Percentiles rank a stretch among this genome's conserved stretches.
Conservation (phyloP, 345 rosid genomes). For the Trapa incisa region DNA sequence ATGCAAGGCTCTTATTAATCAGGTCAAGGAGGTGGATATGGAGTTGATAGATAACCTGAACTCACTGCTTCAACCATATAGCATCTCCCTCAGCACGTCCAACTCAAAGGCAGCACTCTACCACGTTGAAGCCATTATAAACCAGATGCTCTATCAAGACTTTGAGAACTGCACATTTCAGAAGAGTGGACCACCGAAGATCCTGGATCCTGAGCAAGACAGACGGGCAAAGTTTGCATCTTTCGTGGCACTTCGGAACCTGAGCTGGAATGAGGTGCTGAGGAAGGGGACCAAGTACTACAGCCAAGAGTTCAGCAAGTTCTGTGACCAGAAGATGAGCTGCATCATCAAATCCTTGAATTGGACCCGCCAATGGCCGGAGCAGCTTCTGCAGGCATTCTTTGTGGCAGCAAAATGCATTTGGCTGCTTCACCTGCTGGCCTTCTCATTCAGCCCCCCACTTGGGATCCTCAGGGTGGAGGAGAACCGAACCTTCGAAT, state of each 20-base stretch:
- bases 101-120: slow-evolving; percentile 59
- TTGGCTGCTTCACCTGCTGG: slow-evolving; percentile 94
- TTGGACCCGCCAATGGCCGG: slow-evolving; percentile 93
- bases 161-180: slow-evolving; percentile 77
- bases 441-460: slow-evolving; percentile 76
- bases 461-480: slow-evolving; percentile 73
- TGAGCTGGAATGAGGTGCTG: slow-evolving; percentile 90
- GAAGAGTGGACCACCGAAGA: slow-evolving; percentile 61
- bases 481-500: slow-evolving; percentile 55
- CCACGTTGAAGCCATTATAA: slow-evolving; percentile 73
- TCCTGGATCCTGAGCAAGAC: slow-evolving; percentile 66
- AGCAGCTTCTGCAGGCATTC: slow-evolving; percentile 73
- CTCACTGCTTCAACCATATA: slow-evolving; percentile 51
- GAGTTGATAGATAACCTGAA: slow-evolving; percentile 45
- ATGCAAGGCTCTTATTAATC: slow-evolving; percentile 58
- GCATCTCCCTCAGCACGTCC: slow-evolving; percentile 44
- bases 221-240: slow-evolving; percentile 66
- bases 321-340: slow-evolving; percentile 96
- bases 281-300: slow-evolving; percentile 84
- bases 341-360: slow-evolving; percentile 56
- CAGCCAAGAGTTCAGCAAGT: slow-evolving; percentile 89
- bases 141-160: slow-evolving; percentile 76
- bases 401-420: slow-evolving; percentile 88
- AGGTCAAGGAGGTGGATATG: slow-evolving; percentile 56
- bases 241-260: slow-evolving; percentile 58